phyloP scores from a whole-genome alignment of 495 filamentous ascomycete species.

The Penicillium herquei region DNA sequence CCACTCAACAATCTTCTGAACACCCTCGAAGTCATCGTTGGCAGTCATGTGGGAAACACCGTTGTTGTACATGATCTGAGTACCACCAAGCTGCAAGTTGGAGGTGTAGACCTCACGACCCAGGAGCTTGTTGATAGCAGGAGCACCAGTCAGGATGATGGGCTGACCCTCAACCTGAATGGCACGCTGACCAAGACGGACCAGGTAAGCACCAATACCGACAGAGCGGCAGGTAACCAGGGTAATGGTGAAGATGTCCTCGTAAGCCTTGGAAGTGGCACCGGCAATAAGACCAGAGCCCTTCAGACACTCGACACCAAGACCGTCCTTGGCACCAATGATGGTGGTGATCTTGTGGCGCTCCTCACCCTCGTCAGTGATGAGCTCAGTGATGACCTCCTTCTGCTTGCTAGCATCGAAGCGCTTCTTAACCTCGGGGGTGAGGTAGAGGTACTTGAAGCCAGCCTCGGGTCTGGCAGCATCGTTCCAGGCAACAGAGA shows the following conservation, averaged over 20 bases:
- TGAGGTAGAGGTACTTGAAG: conserved; percentile 98
- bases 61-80: conserved; percentile 99
- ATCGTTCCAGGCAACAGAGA: conserved; percentile 96
- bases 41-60: conserved; percentile 99
- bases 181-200: conserved; percentile 94
- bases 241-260: conserved; percentile 98
- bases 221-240: conserved; percentile 97
- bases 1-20: conserved; percentile 97
- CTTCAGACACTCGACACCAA: conserved; percentile 96
- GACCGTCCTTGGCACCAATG: conserved; percentile 89
- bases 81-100: conserved; percentile 97
- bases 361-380: conserved; percentile 83
- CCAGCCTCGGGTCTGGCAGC: conserved; percentile 77
- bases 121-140: conserved; percentile 96
- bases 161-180: conserved; percentile 99
- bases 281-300: conserved; percentile 98
- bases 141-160: conserved; percentile 97
- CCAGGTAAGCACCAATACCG: conserved; percentile 97
- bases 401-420: conserved; percentile 80
- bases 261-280: conserved; percentile 93
- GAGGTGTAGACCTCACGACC: conserved; percentile 98
- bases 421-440: conserved; percentile 77
- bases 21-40: conserved; percentile 95
- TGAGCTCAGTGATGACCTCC: conserved; percentile 84
- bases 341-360: conserved; percentile 93